Evolutionary conservation across 176 grass and related monocot species (phyloP).

Genomic region (Carex parvula): DNA sequence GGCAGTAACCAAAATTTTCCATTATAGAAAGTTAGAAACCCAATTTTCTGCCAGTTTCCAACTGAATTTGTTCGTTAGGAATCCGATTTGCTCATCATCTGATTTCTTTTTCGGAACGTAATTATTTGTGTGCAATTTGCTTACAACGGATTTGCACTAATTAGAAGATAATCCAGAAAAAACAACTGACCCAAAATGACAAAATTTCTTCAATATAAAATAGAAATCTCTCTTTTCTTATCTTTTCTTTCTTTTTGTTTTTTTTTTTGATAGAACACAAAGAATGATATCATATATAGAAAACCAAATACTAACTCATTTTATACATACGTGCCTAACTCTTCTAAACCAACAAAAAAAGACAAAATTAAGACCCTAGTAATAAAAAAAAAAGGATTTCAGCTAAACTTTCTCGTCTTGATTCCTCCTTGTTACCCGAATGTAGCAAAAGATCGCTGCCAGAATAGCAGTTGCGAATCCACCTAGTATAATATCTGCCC

Average conservation of each 20-base stretch:
- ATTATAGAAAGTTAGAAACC: background rate
- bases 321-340: conserved; percentile 26
- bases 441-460: conserved; percentile 65
- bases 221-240: background rate
- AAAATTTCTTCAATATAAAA: background rate
- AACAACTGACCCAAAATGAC: background rate
- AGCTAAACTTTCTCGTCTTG: conserved; percentile 25
- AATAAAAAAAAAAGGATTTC: background rate
- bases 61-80: background rate
- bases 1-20: background rate
- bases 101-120: no score
- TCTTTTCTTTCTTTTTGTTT: background rate
- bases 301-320: background rate
- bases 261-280: background rate
- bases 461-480: conserved; percentile 62
- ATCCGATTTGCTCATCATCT: background rate
- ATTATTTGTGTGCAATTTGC: background rate
- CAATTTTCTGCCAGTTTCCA: background rate
- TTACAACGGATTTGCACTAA: background rate
- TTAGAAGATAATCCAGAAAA: background rate
- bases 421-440: conserved; percentile 60
- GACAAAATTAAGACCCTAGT: background rate
- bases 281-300: background rate
- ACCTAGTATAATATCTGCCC: conserved; percentile 66
- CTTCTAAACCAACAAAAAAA: background rate